Evolutionary conservation across 225 moss, liverwort and hornwort genomes (phyloP), one percentile per base, ranked within the genome.

Genomic region (Neckera pumila): DNA sequence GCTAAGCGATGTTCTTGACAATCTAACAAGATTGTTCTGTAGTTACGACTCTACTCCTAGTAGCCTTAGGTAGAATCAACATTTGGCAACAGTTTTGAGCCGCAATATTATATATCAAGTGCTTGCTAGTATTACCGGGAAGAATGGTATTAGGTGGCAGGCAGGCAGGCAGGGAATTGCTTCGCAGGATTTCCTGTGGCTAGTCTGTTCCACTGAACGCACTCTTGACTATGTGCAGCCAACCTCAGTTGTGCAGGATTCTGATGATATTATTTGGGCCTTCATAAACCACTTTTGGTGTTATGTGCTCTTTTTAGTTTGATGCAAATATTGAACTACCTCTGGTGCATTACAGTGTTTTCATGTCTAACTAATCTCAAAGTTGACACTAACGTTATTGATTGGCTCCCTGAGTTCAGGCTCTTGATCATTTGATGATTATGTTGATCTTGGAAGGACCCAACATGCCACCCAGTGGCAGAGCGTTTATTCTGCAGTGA

Each of bases 51-150:
- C 17, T 53, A 65, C 31, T 71, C 17, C 23, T 73, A 86, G 11
- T 58, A 80, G 76, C 23, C 69, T 67, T 79, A 51, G 74, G 67
- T 84, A 84, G 89, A 66, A 47, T 43, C 70, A 79, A 71, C 27
- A 83, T 57, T 86, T 88, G 78, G 20, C 91, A 57, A 88, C 61
- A 78, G 57, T 82, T 72, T 76, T 88, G 82, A 85, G 82, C 86
- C 28, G 83, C 60, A 90, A 74, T 79, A 79, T 49, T 58, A 36
- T 69, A 49, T 27, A 59, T 33, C 43, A 79, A 77, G 79, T 90
- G 45, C 75, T 84, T 90, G 45, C 75, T 84, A 59, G 71, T 87
- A 77, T 76, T 66, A 33, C 71, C 26, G 72, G 87, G 64, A 85
- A 79, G 83, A 53, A 73, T 45, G 74, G 60, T 66, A 38, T 36